A percentile compares a stretch with the other conserved stretches of the same genome.
Evolutionary conservation across 2,329 filamentous ascomycete genomes (phyloP).

Genomic region (Chaetomium globosum): DNA sequence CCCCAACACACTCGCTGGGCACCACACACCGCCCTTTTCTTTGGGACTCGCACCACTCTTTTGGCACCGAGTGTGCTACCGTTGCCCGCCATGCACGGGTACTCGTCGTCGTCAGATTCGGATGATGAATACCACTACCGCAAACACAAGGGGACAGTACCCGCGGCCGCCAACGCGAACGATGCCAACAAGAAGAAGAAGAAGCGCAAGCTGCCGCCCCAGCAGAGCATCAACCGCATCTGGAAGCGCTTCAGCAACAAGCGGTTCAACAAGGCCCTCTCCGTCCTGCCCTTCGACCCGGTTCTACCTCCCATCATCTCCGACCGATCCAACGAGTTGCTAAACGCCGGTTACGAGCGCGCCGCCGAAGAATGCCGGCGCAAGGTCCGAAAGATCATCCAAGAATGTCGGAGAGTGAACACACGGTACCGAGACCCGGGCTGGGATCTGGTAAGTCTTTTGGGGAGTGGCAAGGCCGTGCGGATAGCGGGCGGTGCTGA

Average conservation of each 20-base stretch:
- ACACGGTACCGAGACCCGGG: slow-evolving; percentile 74
- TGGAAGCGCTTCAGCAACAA: slow-evolving; percentile 65
- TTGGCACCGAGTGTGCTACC: slow-evolving; percentile 14
- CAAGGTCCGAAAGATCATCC: slow-evolving; percentile 63
- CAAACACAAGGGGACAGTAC: slow-evolving; percentile 34
- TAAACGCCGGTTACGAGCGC: slow-evolving; percentile 63
- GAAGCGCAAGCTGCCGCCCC: slow-evolving; percentile 61
- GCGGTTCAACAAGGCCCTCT: slow-evolving; percentile 66
- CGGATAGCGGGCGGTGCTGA: slow-evolving; percentile 11
- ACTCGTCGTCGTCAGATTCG: slow-evolving; percentile 39
- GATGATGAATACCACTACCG: slow-evolving; percentile 39
- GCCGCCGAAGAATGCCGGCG: slow-evolving; percentile 65
- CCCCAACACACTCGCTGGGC: slow-evolving; percentile 2
- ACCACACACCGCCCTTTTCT: slow-evolving; percentile 16
- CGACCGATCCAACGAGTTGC: slow-evolving; percentile 61
- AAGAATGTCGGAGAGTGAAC: slow-evolving; percentile 72
- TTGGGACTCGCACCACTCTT: slow-evolving; percentile 11
- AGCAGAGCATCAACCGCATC: slow-evolving; percentile 67
- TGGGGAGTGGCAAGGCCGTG: not conserved
- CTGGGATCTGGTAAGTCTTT: slow-evolving; percentile 57
- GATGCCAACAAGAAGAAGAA: slow-evolving; percentile 57
- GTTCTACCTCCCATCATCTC: slow-evolving; percentile 54
- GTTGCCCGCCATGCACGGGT: slow-evolving; percentile 38
- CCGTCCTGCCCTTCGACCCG: slow-evolving; percentile 66
- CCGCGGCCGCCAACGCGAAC: slow-evolving; percentile 28